A percentile compares a stretch with the other conserved stretches of the same genome.
These are phyloP conservation scores for Dryadomyces sulphureus DNA, from an alignment of 2,329 filamentous ascomycete genomes.

Conservation along the genomic window DNA sequence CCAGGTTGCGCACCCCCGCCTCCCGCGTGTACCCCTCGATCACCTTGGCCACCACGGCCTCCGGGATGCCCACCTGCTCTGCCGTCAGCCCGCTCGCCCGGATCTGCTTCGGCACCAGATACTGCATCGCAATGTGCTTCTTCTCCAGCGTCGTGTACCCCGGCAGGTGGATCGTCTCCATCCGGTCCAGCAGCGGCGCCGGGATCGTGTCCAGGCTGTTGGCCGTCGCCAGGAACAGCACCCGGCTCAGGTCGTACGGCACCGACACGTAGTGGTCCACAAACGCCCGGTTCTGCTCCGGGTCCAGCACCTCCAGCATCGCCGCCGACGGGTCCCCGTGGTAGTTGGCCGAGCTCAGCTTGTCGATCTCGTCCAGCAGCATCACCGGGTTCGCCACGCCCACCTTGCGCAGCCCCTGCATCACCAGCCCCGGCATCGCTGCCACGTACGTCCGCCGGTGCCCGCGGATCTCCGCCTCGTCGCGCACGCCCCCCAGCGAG, in stretches of 20 bases:
- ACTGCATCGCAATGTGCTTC: constrained; percentile 79
- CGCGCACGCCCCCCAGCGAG: constrained; percentile 84
- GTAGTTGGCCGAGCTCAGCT: constrained; percentile 78
- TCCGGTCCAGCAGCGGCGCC: constrained; percentile 81
- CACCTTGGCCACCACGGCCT: constrained; percentile 83
- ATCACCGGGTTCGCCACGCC: constrained; percentile 93
- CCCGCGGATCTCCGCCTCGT: constrained; percentile 92
- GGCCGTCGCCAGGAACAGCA: constrained; percentile 93
- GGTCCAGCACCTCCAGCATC: constrained; percentile 95
- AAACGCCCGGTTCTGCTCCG: constrained; percentile 92
- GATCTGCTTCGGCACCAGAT: constrained; percentile 94
- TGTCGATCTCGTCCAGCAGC: constrained; percentile 94
- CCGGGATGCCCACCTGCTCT: constrained; percentile 60
- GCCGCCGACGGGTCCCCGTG: constrained; percentile 93
- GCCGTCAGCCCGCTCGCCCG: constrained; percentile 70
- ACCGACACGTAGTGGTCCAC: constrained; percentile 94
- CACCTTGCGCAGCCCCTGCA: constrained; percentile 87
- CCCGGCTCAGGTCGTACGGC: constrained; percentile 88
- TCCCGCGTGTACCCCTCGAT: constrained; percentile 96
- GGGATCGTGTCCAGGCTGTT: constrained; percentile 93
- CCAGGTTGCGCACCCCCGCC: constrained; percentile 86
- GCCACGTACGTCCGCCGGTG: constrained; percentile 94
- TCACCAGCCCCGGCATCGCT: constrained; percentile 94
- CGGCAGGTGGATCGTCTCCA: constrained; percentile 88
- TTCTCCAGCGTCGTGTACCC: constrained; percentile 98